Base-by-base conservation (phyloP, 2,329 filamentous ascomycete species). In the Periglandula ipomoeae region DNA sequence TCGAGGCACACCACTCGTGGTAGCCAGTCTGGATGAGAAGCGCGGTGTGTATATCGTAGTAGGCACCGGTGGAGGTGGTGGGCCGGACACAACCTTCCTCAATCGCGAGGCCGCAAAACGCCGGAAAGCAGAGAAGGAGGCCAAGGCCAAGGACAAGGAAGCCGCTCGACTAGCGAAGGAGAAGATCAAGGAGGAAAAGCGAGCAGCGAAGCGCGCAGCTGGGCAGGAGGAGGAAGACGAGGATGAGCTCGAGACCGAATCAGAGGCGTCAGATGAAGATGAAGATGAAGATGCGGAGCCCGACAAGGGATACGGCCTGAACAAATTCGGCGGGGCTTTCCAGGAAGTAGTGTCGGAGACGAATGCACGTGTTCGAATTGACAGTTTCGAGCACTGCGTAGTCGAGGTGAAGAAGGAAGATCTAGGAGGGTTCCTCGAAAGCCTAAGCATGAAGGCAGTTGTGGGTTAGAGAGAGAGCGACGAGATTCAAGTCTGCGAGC, bases 351-450 rank as follows among this genome's bases (percentile, higher is more conserved):
- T 95, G 2, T 80, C 85, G 46, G 89, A 96, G 72, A 97, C 91
- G 15, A 93, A 84, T 51, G 88, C 91, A 0, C 72, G 90, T 15
- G 89, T 97, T 19, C 75, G 89, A 52, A 94, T 96, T 62, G 93
- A 98, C 67, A 94, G 87, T 65, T 98, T 98, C 61, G 93, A 98
- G 68, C 88, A 95, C 65, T 95, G 89, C 60, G 93, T 97, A 7
- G 90, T 97, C 42, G 93, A 98, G 65, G 91, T 98, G n/a, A 84
- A 84, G 68, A 96, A 95, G 71, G 93, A 97, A 63, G 93, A 97
- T 67, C 70, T 98, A 24, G 81, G 82, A 15, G 88, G 85, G 0
- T 98, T 98, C 65, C 72, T 98, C 56, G 93, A 98, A 70, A 84
- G 85, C 49, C 67, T 98, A 62, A 96, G 90, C 68, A 84, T 89